phyloP scores from a whole-genome alignment of 164 flowering plant species.

The Aristolochia fimbriata region DNA sequence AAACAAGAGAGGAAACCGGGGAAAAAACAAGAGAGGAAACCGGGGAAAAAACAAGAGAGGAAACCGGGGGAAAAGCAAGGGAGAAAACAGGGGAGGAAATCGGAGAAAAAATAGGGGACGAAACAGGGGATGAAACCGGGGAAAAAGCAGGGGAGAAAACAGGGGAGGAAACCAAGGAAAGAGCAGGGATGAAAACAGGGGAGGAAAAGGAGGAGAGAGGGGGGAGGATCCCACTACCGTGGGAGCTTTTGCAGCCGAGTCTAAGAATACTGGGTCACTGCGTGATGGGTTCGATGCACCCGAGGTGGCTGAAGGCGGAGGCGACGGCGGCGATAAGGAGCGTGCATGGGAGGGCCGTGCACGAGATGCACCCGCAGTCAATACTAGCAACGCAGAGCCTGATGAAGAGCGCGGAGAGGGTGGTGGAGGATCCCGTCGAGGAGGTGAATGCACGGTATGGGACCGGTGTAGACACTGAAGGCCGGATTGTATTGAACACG shows the following conservation, averaged over 20 bases:
- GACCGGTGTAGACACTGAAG: too few species aligned
- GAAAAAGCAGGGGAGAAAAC: slow-evolving; percentile 21
- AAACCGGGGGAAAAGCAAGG: slow-evolving; percentile 15
- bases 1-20: slow-evolving; percentile 21
- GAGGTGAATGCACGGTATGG: neutral
- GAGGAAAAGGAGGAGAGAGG: slow-evolving; percentile 5
- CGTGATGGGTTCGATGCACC: slow-evolving; percentile 33
- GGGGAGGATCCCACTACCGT: slow-evolving; percentile 60
- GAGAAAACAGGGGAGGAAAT: slow-evolving; percentile 4
- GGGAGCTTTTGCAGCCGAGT: slow-evolving; percentile 80
- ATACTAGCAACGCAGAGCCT: slow-evolving; percentile 68
- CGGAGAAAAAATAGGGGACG: too few species aligned
- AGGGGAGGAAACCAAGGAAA: slow-evolving; percentile 2
- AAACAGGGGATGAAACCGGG: neutral
- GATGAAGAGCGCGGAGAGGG: slow-evolving; percentile 38
- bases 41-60: slow-evolving; percentile 6
- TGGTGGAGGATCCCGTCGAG: slow-evolving; percentile 8
- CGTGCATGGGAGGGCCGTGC: slow-evolving; percentile 53
- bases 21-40: slow-evolving; percentile 1
- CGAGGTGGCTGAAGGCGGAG: slow-evolving; percentile 34
- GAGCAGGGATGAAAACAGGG: slow-evolving; percentile 14
- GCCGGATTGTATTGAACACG: too few species aligned
- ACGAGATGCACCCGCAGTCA: slow-evolving; percentile 60
- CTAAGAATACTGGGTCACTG: slow-evolving; percentile 84
- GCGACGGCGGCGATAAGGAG: slow-evolving; percentile 41